These are phyloP conservation scores for Cryptosporidium ubiquitum DNA, from an alignment of 169 alveolate genomes.

Conservation along the genomic window DNA sequence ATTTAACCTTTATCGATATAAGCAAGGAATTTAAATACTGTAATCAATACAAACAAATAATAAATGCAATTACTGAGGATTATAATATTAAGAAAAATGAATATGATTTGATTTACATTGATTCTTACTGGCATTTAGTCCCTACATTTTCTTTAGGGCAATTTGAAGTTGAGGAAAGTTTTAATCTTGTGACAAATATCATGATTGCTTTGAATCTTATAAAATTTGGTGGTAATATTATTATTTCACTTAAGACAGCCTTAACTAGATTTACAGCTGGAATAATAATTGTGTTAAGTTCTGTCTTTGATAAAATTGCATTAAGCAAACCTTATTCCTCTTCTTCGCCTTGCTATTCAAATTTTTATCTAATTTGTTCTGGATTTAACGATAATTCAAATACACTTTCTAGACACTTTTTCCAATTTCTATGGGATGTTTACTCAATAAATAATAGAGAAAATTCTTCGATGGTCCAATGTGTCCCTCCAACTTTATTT, in stretches of 20 bases:
- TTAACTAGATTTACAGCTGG: constrained; percentile 81
- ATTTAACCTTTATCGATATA: constrained; percentile 26
- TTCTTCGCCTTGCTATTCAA: constrained; percentile 80
- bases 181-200: constrained; percentile 34
- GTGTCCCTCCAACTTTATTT: constrained; percentile 70
- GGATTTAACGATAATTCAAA: constrained; percentile 78
- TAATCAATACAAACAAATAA: constrained; percentile 55
- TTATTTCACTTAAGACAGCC: constrained; percentile 74
- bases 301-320: constrained; percentile 79
- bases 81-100: constrained; percentile 37
- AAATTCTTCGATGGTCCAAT: constrained; percentile 76
- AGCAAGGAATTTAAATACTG: constrained; percentile 50
- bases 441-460: constrained; percentile 75
- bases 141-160: constrained; percentile 66
- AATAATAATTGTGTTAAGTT: constrained; percentile 74
- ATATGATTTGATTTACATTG: constrained; percentile 48
- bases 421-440: constrained; percentile 84
- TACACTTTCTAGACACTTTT: constrained; percentile 78
- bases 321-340: constrained; percentile 76
- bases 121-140: constrained; percentile 49
- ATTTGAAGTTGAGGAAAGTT: constrained; percentile 34
- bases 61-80: constrained; percentile 53
- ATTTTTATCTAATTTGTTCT: constrained; percentile 76
- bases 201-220: constrained; percentile 78
- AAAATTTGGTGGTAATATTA: constrained; percentile 78